Evolutionary conservation across 129 eudicot species (phyloP).

Genomic region (Artemisia argyi): DNA sequence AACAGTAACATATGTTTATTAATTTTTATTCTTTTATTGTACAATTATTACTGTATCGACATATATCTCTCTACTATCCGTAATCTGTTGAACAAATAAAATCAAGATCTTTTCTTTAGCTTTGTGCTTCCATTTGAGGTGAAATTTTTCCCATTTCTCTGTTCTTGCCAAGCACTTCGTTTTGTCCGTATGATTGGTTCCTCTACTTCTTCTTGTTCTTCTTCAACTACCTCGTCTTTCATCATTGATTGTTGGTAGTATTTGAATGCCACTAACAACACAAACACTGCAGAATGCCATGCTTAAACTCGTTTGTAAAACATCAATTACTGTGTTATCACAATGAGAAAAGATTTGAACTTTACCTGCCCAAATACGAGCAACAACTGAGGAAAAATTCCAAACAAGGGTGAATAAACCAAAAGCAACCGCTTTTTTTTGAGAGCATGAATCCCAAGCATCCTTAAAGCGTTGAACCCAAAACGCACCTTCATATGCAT

Average conservation of each 20-base stretch:
- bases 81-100: background rate
- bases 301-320: slow-evolving; percentile 16
- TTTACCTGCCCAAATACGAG: slow-evolving; percentile 90
- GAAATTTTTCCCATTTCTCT: background rate
- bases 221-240: slow-evolving; percentile 41
- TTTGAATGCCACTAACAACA: slow-evolving; percentile 81
- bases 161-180: slow-evolving; percentile 34
- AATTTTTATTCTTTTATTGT: slow-evolving; percentile 24
- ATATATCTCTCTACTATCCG: slow-evolving; percentile 10
- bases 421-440: slow-evolving; percentile 75
- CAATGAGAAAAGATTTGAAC: background rate
- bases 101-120: slow-evolving; percentile 26
- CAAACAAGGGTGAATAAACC: slow-evolving; percentile 67
- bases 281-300: slow-evolving; percentile 59
- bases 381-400: slow-evolving; percentile 68
- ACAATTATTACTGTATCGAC: slow-evolving; percentile 20
- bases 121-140: slow-evolving; percentile 13
- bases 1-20: too few relatives aligned
- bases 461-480: slow-evolving; percentile 75
- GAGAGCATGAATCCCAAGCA: slow-evolving; percentile 83
- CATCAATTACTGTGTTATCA: background rate
- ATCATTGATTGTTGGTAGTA: slow-evolving; percentile 60
- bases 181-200: slow-evolving; percentile 25
- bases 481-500: slow-evolving; percentile 48
- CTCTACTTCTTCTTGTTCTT: slow-evolving; percentile 24